A percentile compares a stretch with the other conserved stretches of the same genome.
These are phyloP conservation scores for Coemansia sp. DNA, from an alignment of 192 early-diverging fungal species.

Conservation along the genomic window DNA sequence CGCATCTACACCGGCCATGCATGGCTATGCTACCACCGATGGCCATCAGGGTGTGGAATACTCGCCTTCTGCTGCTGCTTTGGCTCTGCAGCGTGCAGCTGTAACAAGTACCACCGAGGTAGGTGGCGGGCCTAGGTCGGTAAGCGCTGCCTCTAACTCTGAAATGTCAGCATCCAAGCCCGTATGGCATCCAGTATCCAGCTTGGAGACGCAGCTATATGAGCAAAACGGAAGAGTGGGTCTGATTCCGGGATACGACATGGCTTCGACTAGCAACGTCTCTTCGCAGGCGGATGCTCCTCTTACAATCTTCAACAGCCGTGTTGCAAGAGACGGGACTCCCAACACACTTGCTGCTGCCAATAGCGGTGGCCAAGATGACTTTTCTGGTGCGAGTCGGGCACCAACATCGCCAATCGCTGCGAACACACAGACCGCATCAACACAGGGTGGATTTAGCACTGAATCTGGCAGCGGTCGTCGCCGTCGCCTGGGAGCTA, in stretches of 20 bases:
- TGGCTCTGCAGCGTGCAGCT: conserved; percentile 15
- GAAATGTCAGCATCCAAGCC: conserved; percentile 7
- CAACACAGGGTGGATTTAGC: conserved; percentile 19
- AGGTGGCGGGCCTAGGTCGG: conserved; percentile 3
- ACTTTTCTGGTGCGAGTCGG: conserved; percentile 3
- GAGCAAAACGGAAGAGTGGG: conserved; percentile 1
- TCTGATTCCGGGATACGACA: conserved; percentile 12
- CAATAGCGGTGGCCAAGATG: not conserved
- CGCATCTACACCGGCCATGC: conserved; percentile 25
- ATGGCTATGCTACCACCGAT: not conserved
- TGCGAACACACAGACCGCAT: not conserved
- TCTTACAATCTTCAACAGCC: conserved; percentile 30
- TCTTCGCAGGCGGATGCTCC: conserved; percentile 42
- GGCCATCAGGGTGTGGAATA: not conserved
- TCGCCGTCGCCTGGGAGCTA: conserved; percentile 10
- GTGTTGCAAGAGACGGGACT: conserved; percentile 12
- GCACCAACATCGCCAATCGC: not conserved
- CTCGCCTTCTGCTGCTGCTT: conserved; percentile 13
- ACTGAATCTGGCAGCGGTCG: conserved; percentile 18
- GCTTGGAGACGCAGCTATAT: conserved; percentile 6
- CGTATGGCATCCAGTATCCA: conserved; percentile 16
- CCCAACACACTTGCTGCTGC: conserved; percentile 3
- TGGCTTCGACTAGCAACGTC: conserved; percentile 28
- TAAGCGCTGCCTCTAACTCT: not conserved
- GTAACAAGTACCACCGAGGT: not conserved